Percentiles rank a stretch among this genome's conserved stretches.
Conservation (phyloP, 495 filamentous ascomycete species). For the Darksidea phi region DNA sequence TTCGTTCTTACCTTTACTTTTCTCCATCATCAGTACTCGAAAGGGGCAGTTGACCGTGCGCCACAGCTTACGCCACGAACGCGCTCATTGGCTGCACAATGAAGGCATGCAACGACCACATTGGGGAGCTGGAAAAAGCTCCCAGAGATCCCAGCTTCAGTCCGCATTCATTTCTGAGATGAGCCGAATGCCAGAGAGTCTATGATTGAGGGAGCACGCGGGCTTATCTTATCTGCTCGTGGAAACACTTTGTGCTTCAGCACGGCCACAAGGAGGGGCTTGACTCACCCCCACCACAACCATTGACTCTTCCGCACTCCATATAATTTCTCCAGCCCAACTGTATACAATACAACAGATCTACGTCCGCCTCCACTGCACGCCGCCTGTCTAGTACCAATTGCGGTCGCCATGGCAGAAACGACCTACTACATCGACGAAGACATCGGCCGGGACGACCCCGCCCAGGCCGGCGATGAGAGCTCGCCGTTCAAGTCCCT, state of each 20-base stretch:
- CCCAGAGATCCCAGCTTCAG: too few relatives aligned
- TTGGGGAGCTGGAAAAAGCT: too few relatives aligned
- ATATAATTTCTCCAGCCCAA: slow-evolving; percentile 21
- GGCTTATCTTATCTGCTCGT: background rate
- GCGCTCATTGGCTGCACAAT: too few relatives aligned
- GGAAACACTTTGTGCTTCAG: background rate
- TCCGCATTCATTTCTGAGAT: too few relatives aligned
- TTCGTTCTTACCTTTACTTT: too few relatives aligned
- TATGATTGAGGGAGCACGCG: background rate
- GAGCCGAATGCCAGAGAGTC: too few relatives aligned
- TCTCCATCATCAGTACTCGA: too few relatives aligned
- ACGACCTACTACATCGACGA: slow-evolving; percentile 71
- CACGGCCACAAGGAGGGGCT: background rate
- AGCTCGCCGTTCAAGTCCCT: slow-evolving; percentile 77
- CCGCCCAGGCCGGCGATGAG: slow-evolving; percentile 66
- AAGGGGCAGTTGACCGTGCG: too few relatives aligned
- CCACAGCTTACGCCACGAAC: too few relatives aligned
- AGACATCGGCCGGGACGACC: slow-evolving; percentile 69
- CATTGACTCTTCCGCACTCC: slow-evolving; percentile 10
- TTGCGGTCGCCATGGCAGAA: slow-evolving; percentile 34
- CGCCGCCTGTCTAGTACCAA: slow-evolving; percentile 1
- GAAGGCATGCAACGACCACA: too few relatives aligned
- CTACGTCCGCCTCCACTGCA: background rate
- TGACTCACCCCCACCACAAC: slow-evolving; percentile 27
- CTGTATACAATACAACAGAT: slow-evolving; percentile 6